Percentiles rank a stretch among this genome's conserved stretches.
These are phyloP conservation scores for Sungouiozyma ichnusensis DNA, from an alignment of 805 yeast genomes.

Conservation along the genomic window DNA sequence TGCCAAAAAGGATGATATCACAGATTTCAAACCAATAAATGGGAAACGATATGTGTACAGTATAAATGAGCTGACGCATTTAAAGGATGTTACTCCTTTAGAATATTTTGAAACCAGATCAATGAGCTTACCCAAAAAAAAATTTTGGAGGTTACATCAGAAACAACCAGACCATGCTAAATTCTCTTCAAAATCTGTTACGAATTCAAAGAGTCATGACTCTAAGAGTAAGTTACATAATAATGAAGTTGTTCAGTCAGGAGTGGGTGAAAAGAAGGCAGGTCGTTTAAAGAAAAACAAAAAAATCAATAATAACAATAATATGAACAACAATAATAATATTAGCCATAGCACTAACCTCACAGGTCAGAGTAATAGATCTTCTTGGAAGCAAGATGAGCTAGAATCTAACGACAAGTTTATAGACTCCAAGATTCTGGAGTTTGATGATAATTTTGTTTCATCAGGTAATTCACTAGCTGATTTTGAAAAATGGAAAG, in stretches of 20 bases:
- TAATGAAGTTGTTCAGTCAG: neutral
- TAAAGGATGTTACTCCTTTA: constrained; percentile 18
- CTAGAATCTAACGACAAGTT: constrained; percentile 6
- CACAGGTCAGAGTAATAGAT: neutral
- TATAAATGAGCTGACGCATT: constrained; percentile 19
- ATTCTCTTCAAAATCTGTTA: constrained; percentile 4
- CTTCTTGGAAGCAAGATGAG: neutral
- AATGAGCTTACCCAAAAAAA: constrained; percentile 34
- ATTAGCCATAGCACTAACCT: neutral
- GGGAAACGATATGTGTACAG: constrained; percentile 17
- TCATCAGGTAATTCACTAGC: constrained; percentile 29
- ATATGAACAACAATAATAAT: constrained; percentile 7
- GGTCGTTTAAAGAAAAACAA: constrained; percentile 8
- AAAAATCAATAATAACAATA: constrained; percentile 7
- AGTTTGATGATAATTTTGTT: constrained; percentile 25
- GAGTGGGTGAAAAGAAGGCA: neutral
- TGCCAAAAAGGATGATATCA: constrained; percentile 6
- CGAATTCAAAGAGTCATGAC: constrained; percentile 3
- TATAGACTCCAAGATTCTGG: constrained; percentile 17
- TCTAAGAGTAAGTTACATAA: constrained; percentile 3
- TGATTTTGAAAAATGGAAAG: constrained; percentile 34
- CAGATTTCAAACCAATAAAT: constrained; percentile 14
- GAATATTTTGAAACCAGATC: constrained; percentile 26
- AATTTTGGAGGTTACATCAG: constrained; percentile 39
- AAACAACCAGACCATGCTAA: constrained; percentile 13